A percentile compares a stretch with the other conserved stretches of the same genome.
Evolutionary conservation across 768 basidiomycete genomes (phyloP).

Genomic region (Kwoniella newhampshirensis): DNA sequence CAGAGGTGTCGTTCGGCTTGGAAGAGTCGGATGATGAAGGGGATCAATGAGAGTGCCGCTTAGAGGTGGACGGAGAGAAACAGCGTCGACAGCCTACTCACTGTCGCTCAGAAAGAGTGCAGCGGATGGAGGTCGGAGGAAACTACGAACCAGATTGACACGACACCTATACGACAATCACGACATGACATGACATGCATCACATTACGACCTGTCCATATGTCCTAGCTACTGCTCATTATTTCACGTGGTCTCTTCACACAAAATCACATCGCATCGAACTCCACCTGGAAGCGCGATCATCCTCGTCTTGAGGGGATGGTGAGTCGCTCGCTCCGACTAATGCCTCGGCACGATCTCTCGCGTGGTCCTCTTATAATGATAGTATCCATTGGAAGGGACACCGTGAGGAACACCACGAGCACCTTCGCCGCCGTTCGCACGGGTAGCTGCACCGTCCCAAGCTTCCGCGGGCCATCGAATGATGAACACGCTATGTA

Average conservation of each 20-base stretch:
- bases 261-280: too few relatives aligned
- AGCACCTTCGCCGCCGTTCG: slow-evolving; percentile 31
- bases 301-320: too few relatives aligned
- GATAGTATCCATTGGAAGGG: slow-evolving; percentile 46
- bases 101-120: too few relatives aligned
- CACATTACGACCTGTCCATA: too few relatives aligned
- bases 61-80: neutral
- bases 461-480: slow-evolving; percentile 49
- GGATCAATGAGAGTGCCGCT: neutral
- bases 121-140: neutral
- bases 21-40: neutral
- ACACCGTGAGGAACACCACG: slow-evolving; percentile 32
- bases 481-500: slow-evolving; percentile 35
- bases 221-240: too few relatives aligned
- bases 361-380: slow-evolving; percentile 52
- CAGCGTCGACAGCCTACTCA: too few relatives aligned
- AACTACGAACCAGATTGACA: neutral
- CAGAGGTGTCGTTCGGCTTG: neutral
- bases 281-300: too few relatives aligned
- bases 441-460: slow-evolving; percentile 37
- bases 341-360: slow-evolving; percentile 46
- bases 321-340: neutral
- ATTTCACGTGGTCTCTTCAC: too few relatives aligned
- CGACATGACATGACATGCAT: too few relatives aligned
- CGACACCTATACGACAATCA: too few relatives aligned